phyloP scores from a whole-genome alignment of 2,329 filamentous ascomycete genomes.

The Neonectria faginata region DNA sequence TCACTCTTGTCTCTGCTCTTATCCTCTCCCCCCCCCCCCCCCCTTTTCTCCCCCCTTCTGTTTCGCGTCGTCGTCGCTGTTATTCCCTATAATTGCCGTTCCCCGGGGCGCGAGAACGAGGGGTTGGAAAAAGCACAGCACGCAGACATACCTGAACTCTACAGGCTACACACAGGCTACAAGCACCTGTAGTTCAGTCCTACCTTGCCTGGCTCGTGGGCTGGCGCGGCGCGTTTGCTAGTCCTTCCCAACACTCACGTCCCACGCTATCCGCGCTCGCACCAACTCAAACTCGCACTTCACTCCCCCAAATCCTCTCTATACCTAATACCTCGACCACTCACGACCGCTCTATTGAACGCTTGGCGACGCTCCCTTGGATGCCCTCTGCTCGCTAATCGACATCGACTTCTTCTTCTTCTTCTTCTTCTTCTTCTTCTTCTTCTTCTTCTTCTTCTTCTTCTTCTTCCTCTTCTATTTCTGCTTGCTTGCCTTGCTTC shows the following conservation, averaged over 20 bases:
- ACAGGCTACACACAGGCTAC: neutral
- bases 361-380: constrained; percentile 9
- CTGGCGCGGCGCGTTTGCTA: constrained; percentile 26
- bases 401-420: neutral
- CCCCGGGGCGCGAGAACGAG: constrained; percentile 5
- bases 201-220: neutral
- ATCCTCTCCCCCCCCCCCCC: neutral
- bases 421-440: neutral
- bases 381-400: constrained; percentile 31
- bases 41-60: neutral
- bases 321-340: constrained; percentile 2
- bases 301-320: constrained; percentile 13
- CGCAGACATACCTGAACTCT: neutral
- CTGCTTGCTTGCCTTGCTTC: neutral
- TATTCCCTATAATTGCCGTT: constrained; percentile 1
- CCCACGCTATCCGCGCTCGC: constrained; percentile 18
- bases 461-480: neutral
- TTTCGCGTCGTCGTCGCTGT: neutral
- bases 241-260: constrained; percentile 10
- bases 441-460: neutral
- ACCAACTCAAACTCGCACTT: constrained; percentile 11
- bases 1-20: neutral
- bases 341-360: constrained; percentile 3
- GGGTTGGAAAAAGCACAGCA: neutral
- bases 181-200: neutral